Percentiles rank a stretch among this genome's conserved stretches.
Conservation (phyloP, 2,329 filamentous ascomycete genomes). For the Paecilomyces sp. region DNA sequence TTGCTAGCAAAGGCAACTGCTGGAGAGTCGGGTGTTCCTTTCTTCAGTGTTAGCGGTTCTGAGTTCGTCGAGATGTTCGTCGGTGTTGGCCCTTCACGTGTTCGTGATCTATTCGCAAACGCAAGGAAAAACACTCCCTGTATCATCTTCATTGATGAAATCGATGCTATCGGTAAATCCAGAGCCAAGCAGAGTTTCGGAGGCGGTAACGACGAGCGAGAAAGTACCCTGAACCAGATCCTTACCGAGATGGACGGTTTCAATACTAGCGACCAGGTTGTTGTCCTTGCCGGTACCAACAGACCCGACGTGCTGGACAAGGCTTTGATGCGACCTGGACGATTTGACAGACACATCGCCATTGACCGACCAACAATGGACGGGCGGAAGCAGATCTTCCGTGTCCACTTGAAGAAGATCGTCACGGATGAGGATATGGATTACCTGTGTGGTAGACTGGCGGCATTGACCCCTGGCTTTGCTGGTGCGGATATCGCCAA, state of each 20-base stretch:
- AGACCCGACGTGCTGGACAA: slow-evolving; percentile 90
- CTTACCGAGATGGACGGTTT: slow-evolving; percentile 99
- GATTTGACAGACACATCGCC: slow-evolving; percentile 92
- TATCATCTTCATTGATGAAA: slow-evolving; percentile 99
- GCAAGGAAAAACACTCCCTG: slow-evolving; percentile 94
- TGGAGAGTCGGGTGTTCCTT: slow-evolving; percentile 92
- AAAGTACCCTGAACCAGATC: slow-evolving; percentile 96
- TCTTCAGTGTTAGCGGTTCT: slow-evolving; percentile 96
- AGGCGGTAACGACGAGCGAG: slow-evolving; percentile 93
- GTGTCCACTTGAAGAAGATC: slow-evolving; percentile 89
- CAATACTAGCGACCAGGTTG: slow-evolving; percentile 93
- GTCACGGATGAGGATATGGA: slow-evolving; percentile 87
- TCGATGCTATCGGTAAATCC: slow-evolving; percentile 92
- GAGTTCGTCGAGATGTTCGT: slow-evolving; percentile 99
- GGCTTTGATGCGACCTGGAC: slow-evolving; percentile 90
- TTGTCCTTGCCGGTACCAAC: slow-evolving; percentile 95
- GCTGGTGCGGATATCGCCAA: slow-evolving; percentile 98
- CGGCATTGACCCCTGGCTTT: slow-evolving; percentile 91
- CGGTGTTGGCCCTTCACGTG: slow-evolving; percentile 91
- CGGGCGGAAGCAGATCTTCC: slow-evolving; percentile 91
- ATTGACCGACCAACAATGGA: slow-evolving; percentile 97
- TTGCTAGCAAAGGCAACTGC: slow-evolving; percentile 94
- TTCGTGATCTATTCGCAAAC: slow-evolving; percentile 88
- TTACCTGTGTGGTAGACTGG: slow-evolving; percentile 76
- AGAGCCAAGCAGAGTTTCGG: slow-evolving; percentile 75